phyloP scores from a whole-genome alignment of 1,139 yeast species.

The Geotrichum aggregatum region DNA sequence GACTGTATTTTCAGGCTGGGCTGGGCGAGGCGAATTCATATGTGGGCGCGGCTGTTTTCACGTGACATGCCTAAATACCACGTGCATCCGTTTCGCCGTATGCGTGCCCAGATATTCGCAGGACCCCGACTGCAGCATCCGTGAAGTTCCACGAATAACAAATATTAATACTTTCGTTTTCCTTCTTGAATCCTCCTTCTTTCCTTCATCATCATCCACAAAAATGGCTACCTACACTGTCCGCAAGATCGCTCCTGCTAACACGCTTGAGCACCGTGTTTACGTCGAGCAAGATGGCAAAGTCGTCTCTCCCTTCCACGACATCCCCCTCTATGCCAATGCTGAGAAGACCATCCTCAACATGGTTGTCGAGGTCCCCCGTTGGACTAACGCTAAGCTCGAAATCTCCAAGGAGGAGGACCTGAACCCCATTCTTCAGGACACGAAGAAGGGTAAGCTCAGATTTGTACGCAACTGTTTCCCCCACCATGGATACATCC shows the following conservation, averaged over 20 bases:
- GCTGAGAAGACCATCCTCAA: constrained; percentile 63
- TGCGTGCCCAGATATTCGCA: background rate
- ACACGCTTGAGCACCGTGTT: constrained; percentile 87
- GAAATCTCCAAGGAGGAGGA: constrained; percentile 66
- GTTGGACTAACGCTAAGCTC: constrained; percentile 88
- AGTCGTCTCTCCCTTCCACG: constrained; percentile 76
- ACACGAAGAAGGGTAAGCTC: constrained; percentile 75
- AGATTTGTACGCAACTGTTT: constrained; percentile 82
- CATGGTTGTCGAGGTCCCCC: constrained; percentile 86
- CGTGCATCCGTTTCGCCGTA: background rate
- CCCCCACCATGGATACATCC: constrained; percentile 89
- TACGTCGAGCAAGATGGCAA: constrained; percentile 65
- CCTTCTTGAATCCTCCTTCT: background rate
- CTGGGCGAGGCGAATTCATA: no score
- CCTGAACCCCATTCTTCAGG: constrained; percentile 83
- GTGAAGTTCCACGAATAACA: background rate
- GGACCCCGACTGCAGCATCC: background rate
- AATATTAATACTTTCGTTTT: background rate
- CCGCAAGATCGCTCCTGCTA: constrained; percentile 84
- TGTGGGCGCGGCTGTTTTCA: no score
- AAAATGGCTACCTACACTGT: constrained; percentile 35
- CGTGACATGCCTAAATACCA: background rate
- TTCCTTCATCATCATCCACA: background rate
- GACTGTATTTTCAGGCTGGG: no score
- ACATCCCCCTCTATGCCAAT: constrained; percentile 68